A percentile compares a stretch with the other conserved stretches of the same genome.
These are phyloP conservation scores for Dryas octopetala DNA, from an alignment of 306 rosid species.

Conservation along the genomic window DNA sequence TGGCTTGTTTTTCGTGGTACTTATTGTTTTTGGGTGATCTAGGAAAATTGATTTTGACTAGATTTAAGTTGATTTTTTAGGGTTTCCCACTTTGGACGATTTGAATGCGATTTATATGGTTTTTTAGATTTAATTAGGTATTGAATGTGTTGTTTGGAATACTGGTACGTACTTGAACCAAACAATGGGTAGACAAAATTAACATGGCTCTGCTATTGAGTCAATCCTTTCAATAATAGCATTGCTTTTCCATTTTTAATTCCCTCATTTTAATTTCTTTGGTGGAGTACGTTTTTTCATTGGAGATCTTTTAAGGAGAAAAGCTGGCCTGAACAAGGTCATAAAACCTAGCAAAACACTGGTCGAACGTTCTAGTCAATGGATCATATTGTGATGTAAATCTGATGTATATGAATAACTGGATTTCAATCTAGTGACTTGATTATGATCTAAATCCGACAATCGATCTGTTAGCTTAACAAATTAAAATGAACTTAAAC, in stretches of 20 bases:
- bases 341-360: too few relatives aligned
- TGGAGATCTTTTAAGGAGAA: too few relatives aligned
- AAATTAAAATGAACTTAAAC: too few relatives aligned
- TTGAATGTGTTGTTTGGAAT: not conserved
- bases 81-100: not conserved
- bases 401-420: too few relatives aligned
- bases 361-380: too few relatives aligned
- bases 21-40: not conserved
- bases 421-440: too few relatives aligned
- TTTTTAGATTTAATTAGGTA: not conserved
- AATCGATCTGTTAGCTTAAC: too few relatives aligned
- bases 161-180: not conserved
- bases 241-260: not conserved
- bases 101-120: not conserved
- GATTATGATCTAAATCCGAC: too few relatives aligned
- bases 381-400: too few relatives aligned
- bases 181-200: not conserved
- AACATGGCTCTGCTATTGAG: not conserved
- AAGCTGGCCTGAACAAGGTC: too few relatives aligned
- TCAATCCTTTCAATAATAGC: not conserved
- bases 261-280: too few relatives aligned
- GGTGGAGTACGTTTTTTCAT: too few relatives aligned
- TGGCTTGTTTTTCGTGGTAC: not conserved
- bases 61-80: not conserved
- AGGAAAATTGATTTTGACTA: not conserved